Evolutionary conservation across 345 rosid species (phyloP), one percentile per base, ranked within the genome.

Genomic region (Barbarea vulgaris): DNA sequence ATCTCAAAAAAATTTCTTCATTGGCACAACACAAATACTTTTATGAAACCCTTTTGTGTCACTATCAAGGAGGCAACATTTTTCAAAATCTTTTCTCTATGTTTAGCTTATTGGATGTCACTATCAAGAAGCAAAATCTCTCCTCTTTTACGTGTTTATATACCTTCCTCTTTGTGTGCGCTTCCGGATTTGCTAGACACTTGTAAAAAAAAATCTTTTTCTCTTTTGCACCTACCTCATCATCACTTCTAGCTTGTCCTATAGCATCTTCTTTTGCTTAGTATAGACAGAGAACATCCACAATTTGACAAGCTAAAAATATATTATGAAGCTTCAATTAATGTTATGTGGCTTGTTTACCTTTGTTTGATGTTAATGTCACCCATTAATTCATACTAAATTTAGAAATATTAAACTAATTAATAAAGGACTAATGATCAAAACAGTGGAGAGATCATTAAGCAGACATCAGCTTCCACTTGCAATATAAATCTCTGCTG

Each of bases 391-490:
- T 12, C 65, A 58, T 58, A 53, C 36, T 63, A 25, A 17, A 56
- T 42, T 9, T 63, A 41, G 30, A 69, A 62, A 1, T 24, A 54
- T 44, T 52, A 37, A 47, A 55, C 22, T 31, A 33, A 62, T 44
- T 31, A 44, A 69, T 54, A 41, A 76, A 42, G 65, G 75, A 69
- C 60, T 53, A 47, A 18, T 77, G 70, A 54, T 77, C 21, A 62
- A 54, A 18, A 77, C 44, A 46, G 11, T 77, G 76, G 50, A 62
- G 52, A 64, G 72, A 64, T 64, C 24, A 54, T 14, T 55, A 54
- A 64, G 59, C 24, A 64, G 8, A 70, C 71, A 63, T 64, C 76
- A 77, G 28, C 41, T 70, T 77, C 80, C 80, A 70, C 80, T 77
- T 77, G 44, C 34, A 64, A 47, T 28, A 46, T 54, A 44, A 69